These are phyloP conservation scores for Saturnispora halmiae DNA, from an alignment of 805 yeast genomes.

Conservation along the genomic window DNA sequence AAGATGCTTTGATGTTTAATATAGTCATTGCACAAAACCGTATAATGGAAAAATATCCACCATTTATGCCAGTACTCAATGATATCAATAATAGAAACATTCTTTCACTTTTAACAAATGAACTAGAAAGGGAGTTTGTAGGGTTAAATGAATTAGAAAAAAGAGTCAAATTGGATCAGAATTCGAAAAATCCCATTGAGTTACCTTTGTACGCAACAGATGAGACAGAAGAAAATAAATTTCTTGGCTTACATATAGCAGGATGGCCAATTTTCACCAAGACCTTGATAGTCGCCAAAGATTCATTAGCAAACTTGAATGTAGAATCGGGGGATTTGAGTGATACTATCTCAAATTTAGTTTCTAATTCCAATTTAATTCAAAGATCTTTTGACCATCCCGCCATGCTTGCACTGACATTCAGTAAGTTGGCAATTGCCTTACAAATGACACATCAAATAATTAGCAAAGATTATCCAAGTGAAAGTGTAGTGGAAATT, in stretches of 20 bases:
- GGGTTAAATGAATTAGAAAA: slow-evolving; percentile 9
- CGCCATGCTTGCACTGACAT: slow-evolving; percentile 14
- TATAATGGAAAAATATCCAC: slow-evolving; percentile 21
- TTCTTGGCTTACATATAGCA: slow-evolving; percentile 17
- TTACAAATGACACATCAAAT: slow-evolving; percentile 15
- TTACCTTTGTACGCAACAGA: slow-evolving; percentile 19
- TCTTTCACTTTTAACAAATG: slow-evolving; percentile 11
- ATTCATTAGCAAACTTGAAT: slow-evolving; percentile 21
- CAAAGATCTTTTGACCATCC: slow-evolving; percentile 19
- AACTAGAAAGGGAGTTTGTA: slow-evolving; percentile 11
- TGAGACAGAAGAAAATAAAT: slow-evolving; percentile 17
- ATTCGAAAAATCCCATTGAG: slow-evolving; percentile 15
- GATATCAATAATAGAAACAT: slow-evolving; percentile 15
- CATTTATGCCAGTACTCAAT: slow-evolving; percentile 19
- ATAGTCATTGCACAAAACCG: slow-evolving; percentile 21
- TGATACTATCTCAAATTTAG: slow-evolving; percentile 17
- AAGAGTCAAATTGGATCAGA: slow-evolving; percentile 12
- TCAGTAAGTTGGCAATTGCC: slow-evolving; percentile 17
- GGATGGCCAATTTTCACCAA: slow-evolving; percentile 25
- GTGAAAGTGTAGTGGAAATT: slow-evolving; percentile 11
- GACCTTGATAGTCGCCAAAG: slow-evolving; percentile 21
- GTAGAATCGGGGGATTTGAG: slow-evolving; percentile 19
- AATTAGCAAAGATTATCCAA: slow-evolving; percentile 11
- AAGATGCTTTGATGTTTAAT: slow-evolving; percentile 16
- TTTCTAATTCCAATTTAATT: slow-evolving; percentile 15